Base-by-base conservation (phyloP, 495 filamentous ascomycete species). In the Talaromyces thailandensis region DNA sequence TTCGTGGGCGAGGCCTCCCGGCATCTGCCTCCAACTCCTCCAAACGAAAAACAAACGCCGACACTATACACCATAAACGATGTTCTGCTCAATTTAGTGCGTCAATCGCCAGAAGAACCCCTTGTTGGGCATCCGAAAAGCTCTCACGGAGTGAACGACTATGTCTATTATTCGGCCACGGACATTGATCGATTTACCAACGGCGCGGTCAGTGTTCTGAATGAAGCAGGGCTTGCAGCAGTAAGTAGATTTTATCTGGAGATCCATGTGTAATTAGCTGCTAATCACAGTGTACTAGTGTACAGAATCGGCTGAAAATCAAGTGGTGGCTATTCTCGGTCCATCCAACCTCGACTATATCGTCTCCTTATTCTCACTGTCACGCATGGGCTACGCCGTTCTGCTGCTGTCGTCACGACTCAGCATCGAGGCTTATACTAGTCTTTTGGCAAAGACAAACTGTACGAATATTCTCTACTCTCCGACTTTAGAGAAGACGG, bases 381-480 rank as follows among this genome's bases (percentile, higher is more conserved):
- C 76, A 32, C 78, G 84, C 4, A 71, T 85, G 2, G 84, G 84
- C 18, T 83, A 80, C 65, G 80, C 80, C 6, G 72, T 79, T 24
- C 70, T 87, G 12, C 75, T 82, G 23, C 65, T 87, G 6, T 87
- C 84, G 0, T 82, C 81, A 21, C 79, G 84, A 14, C 71, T 86
- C 28, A 76, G 79, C 29, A 73, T 74, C 0, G 68, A 70, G 21
- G 84, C 84, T 26, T 81, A 79, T 64, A 65, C 71, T 16, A 75
- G 79, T 28, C 69, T 87, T 6, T 66, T 86, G 25, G 59, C 69
- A 8, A 70, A 79, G 63, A 78, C 78, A 16, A 64, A 74, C 1
- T 81, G 79, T 56, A 71, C 66, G 23, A 63, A 73, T 25, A 65
- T 83, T 16, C 62, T 80, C 16, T 61, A 68, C n/a, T 61, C 64